Percentiles rank a stretch among this genome's conserved stretches.
These are phyloP conservation scores for Penicillium sp. DNA, from an alignment of 2,329 filamentous ascomycete genomes.

Conservation along the genomic window DNA sequence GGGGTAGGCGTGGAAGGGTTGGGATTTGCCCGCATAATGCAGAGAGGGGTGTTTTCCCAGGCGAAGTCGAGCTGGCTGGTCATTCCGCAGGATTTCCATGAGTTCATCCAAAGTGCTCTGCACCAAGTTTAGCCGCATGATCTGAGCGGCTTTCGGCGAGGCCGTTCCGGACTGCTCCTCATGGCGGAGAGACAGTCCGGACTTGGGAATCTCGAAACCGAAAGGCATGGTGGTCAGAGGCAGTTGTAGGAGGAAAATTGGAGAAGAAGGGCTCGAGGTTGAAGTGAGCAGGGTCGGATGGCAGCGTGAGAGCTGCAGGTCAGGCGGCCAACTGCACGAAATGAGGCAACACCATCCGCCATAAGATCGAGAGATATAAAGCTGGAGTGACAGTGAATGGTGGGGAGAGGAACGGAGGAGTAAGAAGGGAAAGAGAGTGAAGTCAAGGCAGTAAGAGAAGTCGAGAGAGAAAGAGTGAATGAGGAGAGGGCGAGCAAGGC, in stretches of 20 bases:
- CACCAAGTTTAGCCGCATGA: slow-evolving; percentile 49
- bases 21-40: slow-evolving; percentile 57
- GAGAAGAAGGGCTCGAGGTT: slow-evolving; percentile 15
- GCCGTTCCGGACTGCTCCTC: slow-evolving; percentile 33
- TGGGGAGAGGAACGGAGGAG: slow-evolving; percentile 1
- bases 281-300: slow-evolving; percentile 28
- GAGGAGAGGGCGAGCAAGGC: slow-evolving; percentile 21
- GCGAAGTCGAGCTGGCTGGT: slow-evolving; percentile 46
- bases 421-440: slow-evolving; percentile 7
- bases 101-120: slow-evolving; percentile 48
- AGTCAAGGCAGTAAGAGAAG: slow-evolving; percentile 24
- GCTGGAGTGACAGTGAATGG: slow-evolving; percentile 9
- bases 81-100: slow-evolving; percentile 43
- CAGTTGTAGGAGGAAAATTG: slow-evolving; percentile 6
- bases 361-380: slow-evolving; percentile 27
- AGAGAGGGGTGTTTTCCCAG: slow-evolving; percentile 55
- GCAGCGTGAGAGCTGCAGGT: slow-evolving; percentile 41
- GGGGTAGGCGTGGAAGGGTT: slow-evolving; percentile 53
- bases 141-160: slow-evolving; percentile 39
- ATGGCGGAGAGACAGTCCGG: slow-evolving; percentile 41
- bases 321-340: slow-evolving; percentile 38
- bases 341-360: slow-evolving; percentile 31
- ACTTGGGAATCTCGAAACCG: slow-evolving; percentile 36
- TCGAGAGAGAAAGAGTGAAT: slow-evolving; percentile 15
- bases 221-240: slow-evolving; percentile 31